These are phyloP conservation scores for Fraxinus greggii DNA, from an alignment of 305 asterid genomes.

Conservation along the genomic window DNA sequence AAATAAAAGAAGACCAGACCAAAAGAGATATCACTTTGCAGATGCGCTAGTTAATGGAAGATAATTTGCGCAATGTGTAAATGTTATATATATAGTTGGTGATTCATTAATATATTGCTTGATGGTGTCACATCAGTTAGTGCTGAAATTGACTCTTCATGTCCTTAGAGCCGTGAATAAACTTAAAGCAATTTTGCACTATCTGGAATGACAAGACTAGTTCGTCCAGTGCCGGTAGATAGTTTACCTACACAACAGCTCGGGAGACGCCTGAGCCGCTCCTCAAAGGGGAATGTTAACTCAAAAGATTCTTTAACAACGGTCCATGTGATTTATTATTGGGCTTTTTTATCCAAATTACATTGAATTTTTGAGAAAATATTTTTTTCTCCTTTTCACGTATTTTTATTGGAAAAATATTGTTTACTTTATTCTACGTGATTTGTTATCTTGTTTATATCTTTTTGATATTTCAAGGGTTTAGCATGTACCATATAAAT, in stretches of 20 bases:
- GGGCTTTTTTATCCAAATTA: too few relatives aligned
- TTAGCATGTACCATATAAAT: too few relatives aligned
- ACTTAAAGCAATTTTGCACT: not conserved
- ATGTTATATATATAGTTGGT: not conserved
- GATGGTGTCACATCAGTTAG: not conserved
- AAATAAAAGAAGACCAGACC: not conserved
- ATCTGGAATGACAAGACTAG: not conserved
- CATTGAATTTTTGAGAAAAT: too few relatives aligned
- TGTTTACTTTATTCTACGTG: too few relatives aligned
- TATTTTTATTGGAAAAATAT: too few relatives aligned
- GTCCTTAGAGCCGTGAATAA: not conserved
- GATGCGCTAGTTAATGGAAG: not conserved
- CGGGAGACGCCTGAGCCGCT: not conserved
- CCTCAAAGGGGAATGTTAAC: not conserved
- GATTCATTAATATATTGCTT: not conserved
- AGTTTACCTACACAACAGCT: not conserved
- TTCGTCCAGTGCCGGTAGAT: too few relatives aligned
- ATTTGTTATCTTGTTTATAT: too few relatives aligned
- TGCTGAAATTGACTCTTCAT: not conserved
- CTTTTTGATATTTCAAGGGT: too few relatives aligned
- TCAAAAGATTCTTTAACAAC: not conserved
- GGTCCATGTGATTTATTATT: not conserved
- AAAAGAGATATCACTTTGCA: not conserved
- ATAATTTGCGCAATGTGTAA: not conserved
- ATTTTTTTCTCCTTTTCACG: too few relatives aligned